Evolutionary conservation across 345 rosid genomes (phyloP).

Genomic region (Ceriops zippeliana): DNA sequence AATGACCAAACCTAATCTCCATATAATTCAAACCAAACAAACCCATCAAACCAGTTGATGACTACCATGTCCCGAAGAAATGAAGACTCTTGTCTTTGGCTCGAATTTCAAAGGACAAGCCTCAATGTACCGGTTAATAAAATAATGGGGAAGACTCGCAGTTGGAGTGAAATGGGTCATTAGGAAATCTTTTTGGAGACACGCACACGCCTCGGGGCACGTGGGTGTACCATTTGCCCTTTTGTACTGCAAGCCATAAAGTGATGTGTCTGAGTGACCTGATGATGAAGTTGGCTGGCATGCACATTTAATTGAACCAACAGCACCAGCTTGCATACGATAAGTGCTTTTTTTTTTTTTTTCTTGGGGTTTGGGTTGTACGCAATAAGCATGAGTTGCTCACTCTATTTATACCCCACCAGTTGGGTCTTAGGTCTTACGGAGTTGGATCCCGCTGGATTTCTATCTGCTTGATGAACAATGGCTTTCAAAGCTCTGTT

Average conservation of each 20-base stretch:
- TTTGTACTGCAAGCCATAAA: constrained; percentile 2
- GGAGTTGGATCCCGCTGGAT: background rate
- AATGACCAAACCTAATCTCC: background rate
- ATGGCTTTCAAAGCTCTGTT: constrained; percentile 37
- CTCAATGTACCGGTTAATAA: constrained; percentile 18
- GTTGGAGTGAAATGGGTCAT: background rate
- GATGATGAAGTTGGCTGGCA: constrained; percentile 16
- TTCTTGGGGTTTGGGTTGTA: background rate
- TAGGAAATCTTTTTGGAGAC: background rate
- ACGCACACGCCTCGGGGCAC: background rate
- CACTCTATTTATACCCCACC: constrained; percentile 10
- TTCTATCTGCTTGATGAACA: background rate
- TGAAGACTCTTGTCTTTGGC: background rate
- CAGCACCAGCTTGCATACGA: background rate
- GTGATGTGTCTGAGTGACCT: constrained; percentile 10
- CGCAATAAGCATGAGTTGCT: background rate
- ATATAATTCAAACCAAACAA: background rate
- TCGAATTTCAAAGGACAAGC: constrained; percentile 13
- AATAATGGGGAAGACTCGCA: background rate
- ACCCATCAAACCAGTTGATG: background rate
- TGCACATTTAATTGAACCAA: constrained; percentile 10
- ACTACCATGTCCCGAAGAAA: background rate
- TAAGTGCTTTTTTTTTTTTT: background rate
- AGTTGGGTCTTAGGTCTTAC: background rate
- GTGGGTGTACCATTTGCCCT: background rate